Evolutionary conservation across 2,329 filamentous ascomycete genomes (phyloP), one percentile per base, ranked within the genome.

Genomic region (Dactylonectria macrodidyma): DNA sequence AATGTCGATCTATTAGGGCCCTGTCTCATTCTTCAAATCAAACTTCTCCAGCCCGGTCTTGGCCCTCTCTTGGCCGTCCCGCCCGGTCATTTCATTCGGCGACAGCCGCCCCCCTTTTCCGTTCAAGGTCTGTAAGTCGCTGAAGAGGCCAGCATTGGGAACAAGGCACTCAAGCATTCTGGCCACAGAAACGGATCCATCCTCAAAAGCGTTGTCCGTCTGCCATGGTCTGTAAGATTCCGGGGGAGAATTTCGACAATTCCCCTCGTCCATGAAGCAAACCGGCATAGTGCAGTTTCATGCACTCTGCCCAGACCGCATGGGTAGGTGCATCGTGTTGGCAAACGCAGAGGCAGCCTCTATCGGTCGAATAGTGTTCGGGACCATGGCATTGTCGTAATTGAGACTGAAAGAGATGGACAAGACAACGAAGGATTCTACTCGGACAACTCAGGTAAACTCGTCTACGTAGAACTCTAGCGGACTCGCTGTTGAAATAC

Each of bases 1-100:
- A 71, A 73, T 71, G 74, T 68, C 65, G 71, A 76, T 76, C 74
- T 24, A 51, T 72, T 57, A 61, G 66, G 61, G 61, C 64, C 61
- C 66, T 56, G 50, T 67, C 26, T 58, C 60, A 59, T 71, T 58
- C 47, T 58, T 66, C 67, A 73, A 73, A 73, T 71, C 68, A 72
- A 67, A 67, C 59, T 44, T 62, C 34, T 67, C 65, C 61, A 64
- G 55, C 63, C 48, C 63, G 52, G 48, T 58, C 26, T 30, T 30
- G 26, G 26, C 26, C 26, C 26, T 30, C 26, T 69, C 71, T 73
- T 73, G 72, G 73, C 69, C 62, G 38, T 64, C 38, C 50, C 41
- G 52, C 48, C 62, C 56, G 44, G 34, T 67, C 54, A 69, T 63
- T 67, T 62, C 47, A 48, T 66, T 63, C 61, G 60, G 52, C 65